Evolutionary conservation across 2,329 filamentous ascomycete species (phyloP).

Genomic region (Fusarium torreyae): DNA sequence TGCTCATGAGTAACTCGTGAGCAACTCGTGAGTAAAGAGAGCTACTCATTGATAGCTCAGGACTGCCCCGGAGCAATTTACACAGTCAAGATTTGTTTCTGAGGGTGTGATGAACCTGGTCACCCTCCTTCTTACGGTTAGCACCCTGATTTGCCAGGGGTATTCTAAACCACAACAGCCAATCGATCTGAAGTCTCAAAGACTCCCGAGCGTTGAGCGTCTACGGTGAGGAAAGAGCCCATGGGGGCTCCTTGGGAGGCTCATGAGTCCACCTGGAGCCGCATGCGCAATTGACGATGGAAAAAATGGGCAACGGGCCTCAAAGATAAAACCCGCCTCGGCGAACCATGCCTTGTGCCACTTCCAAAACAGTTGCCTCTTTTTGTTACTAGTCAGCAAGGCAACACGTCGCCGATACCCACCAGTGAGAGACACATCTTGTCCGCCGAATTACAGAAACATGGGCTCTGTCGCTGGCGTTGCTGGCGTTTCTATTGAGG

Average conservation of each 20-base stretch:
- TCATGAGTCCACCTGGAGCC: neutral
- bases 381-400: neutral
- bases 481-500: neutral
- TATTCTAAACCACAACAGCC: neutral
- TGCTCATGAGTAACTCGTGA: neutral
- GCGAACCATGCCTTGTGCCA: conserved; percentile 2
- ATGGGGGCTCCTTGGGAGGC: rapidly evolving
- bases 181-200: neutral
- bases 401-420: rapidly evolving
- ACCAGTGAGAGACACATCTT: neutral
- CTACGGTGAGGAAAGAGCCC: neutral
- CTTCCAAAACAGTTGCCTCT: neutral
- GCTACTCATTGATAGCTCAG: neutral
- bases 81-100: neutral
- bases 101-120: neutral
- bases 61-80: neutral
- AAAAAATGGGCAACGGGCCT: too few species aligned
- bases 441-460: neutral
- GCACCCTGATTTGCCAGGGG: neutral
- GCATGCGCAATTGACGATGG: too few species aligned
- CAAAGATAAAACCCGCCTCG: neutral
- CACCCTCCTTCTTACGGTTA: neutral
- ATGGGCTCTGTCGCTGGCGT: too few species aligned
- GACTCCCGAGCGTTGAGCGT: neutral
- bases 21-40: neutral